Base-by-base conservation (phyloP, 768 basidiomycete species). In the Tylopilus plumbeoviolaceoides region DNA sequence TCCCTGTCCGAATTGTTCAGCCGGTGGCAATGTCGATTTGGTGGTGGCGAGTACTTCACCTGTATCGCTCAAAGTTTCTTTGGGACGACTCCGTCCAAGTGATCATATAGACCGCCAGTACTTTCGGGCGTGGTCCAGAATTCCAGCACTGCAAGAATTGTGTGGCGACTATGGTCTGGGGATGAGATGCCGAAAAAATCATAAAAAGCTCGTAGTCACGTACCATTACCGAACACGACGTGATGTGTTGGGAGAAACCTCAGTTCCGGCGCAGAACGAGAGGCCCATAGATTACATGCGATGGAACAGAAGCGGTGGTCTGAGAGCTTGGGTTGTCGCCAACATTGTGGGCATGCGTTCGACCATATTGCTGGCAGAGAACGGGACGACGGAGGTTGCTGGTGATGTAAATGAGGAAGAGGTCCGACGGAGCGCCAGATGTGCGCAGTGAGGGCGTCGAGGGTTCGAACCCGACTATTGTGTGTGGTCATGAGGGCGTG, bases 361-460 rank as follows among this genome's bases (percentile, higher is more conserved):
- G 33, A 18, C 25, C 7, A 20, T 30, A 4, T 1, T 2, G 23
- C 27, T 18, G 6, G 6, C 15, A 15, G 6, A 4, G 18, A 21
- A 44, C 8, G 1, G 9, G 27, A 6, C 9, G 50, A 6, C 6
- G 6, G 14, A n/a, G 21, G 5, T 21, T 25, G 38, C 2, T 39
- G 42, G n/a, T 46, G 20, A 4, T 20, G 44, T 20, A 5, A 9
- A 5, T 38, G 41, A 25, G 14, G 14, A 11, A 23, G 20, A 0
- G 94, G 93, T 1, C 95, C 95, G 0, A 82, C 77, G 0, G 88
- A 84, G 23, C 70, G 68, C 79, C 84, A 87, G 46, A 98, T 95
- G 4, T 74, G 74, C 30, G 78, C 62, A 0, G 91, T 84, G 5
- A 95, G 80, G 3, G 60, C 51, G 36, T 84, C 80, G n/a, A 93